Percentiles rank a stretch among this genome's conserved stretches.
Evolutionary conservation across 768 basidiomycete genomes (phyloP).

Genomic region (Mycena belliarum): DNA sequence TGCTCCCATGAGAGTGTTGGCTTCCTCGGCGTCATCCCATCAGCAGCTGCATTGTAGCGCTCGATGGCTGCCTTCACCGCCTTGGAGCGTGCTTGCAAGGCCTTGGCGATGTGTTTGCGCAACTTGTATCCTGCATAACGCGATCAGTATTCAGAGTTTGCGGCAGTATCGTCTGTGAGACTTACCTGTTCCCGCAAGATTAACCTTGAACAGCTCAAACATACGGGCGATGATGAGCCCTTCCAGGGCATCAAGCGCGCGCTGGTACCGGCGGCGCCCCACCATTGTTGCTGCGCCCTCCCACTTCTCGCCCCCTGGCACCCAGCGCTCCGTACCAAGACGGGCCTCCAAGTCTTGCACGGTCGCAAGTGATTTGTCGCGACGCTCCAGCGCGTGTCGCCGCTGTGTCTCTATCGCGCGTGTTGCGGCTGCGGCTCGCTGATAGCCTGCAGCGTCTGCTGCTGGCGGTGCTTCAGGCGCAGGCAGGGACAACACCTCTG

Average conservation of each 20-base stretch:
- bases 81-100: not conserved
- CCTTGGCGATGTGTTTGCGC: not conserved
- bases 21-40: no score
- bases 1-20: no score
- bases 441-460: not conserved
- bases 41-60: no score
- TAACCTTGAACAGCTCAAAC: no score
- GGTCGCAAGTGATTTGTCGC: not conserved
- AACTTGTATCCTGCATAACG: no score
- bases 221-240: no score
- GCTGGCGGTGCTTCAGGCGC: not conserved
- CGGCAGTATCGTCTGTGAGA: no score
- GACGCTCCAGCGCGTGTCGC: not conserved
- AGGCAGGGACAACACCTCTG: not conserved
- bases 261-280: conserved; percentile 3
- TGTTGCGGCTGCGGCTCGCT: no score
- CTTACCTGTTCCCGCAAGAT: no score
- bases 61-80: not conserved
- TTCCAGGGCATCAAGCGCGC: conserved; percentile 4
- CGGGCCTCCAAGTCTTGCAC: conserved; percentile 11
- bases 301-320: conserved; percentile 4
- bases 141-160: no score
- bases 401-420: no score
- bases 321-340: conserved; percentile 8
- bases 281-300: not conserved